phyloP scores from a whole-genome alignment of 2,329 filamentous ascomycete species.

The Zymoseptoria tritici region DNA sequence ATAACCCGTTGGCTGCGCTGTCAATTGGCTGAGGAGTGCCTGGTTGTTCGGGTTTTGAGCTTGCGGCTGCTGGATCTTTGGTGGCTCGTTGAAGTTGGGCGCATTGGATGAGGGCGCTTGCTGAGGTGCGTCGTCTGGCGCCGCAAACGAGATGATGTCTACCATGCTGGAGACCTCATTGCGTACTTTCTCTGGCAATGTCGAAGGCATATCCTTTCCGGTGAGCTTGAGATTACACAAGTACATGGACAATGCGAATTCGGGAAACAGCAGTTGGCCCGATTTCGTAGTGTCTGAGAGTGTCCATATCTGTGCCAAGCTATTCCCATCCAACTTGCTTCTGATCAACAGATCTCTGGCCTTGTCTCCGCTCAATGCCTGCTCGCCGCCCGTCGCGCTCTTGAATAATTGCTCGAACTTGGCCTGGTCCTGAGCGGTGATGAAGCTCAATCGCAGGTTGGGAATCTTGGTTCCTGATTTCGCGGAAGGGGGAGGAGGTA shows the following conservation, averaged over 20 bases:
- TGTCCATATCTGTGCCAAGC: conserved; percentile 90
- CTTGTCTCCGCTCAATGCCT: conserved; percentile 85
- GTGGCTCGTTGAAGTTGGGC: conserved; percentile 59
- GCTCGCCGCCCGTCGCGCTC: conserved; percentile 76
- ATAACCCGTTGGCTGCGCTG: conserved; percentile 49
- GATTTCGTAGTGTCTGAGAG: conserved; percentile 93
- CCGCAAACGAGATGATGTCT: conserved; percentile 94
- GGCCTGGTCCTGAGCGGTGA: conserved; percentile 86
- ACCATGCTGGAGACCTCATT: conserved; percentile 99
- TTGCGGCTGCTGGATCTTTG: conserved; percentile 44
- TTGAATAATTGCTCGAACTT: conserved; percentile 98
- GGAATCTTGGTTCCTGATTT: conserved; percentile 74
- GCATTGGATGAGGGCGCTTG: conserved; percentile 56
- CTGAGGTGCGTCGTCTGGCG: conserved; percentile 59
- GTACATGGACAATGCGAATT: conserved; percentile 97
- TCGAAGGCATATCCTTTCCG: conserved; percentile 68
- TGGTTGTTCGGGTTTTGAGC: conserved; percentile 63
- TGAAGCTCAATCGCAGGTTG: conserved; percentile 89
- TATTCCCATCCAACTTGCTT: conserved; percentile 79
- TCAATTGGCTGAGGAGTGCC: conserved; percentile 51
- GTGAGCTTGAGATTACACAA: conserved; percentile 90
- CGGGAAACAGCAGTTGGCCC: conserved; percentile 90
- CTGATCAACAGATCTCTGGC: conserved; percentile 81
- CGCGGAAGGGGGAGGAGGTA: conserved; percentile 51
- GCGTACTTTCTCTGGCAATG: conserved; percentile 74